Evolutionary conservation across 75 land plant genomes (phyloP), one percentile per base, ranked within the genome.

Genomic region (Selaginella moellendorffii): DNA sequence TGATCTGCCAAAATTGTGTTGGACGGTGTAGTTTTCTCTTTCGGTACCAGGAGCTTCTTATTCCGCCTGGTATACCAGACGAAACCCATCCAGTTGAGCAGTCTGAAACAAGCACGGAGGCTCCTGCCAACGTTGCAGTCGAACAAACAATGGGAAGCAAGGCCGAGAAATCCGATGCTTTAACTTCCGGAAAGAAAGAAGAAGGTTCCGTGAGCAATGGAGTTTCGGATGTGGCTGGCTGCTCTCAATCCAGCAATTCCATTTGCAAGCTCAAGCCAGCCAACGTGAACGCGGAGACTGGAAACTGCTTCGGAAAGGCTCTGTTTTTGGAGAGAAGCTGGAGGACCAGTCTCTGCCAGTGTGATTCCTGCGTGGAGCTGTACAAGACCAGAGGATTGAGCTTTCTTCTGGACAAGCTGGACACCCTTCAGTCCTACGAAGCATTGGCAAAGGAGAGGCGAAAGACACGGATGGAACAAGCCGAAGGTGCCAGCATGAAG

Each of bases 401-500:
- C 28, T 90, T 76, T 61, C 70, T 95, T 60, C 62, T 84, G 67
- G 96, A 90, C 53, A 69, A 75, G 56, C 82, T 76, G 56, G 99
- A 95, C 51, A 76, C 99, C 1, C 69, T 95, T 58, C 88, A 74
- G 60, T 83, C 84, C 64, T 95, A 95, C 73, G 97, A 95, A 65
- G 85, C 75, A 53, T 63, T 76, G 52, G 99, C 97, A n/a, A 82
- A 82, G 54, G 72, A 69, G 66, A 95, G 79, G 70, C 74, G 99
- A 72, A 73, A 83, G 61, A 83, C 83, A 68, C 80, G 82, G 54
- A 56, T 82, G 67, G 81, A 84, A 74, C 66, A 84, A 65, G 70
- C 74, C 18, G 88, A 84, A 67, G 85, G 88, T 8, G 77, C 46
- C 24, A 82, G 73, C 52, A n/a, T 69, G 24, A 77, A 77, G 24